Evolutionary conservation across 306 rosid genomes (phyloP), one percentile per base, ranked within the genome.

Genomic region (Sicyos baderoa): DNA sequence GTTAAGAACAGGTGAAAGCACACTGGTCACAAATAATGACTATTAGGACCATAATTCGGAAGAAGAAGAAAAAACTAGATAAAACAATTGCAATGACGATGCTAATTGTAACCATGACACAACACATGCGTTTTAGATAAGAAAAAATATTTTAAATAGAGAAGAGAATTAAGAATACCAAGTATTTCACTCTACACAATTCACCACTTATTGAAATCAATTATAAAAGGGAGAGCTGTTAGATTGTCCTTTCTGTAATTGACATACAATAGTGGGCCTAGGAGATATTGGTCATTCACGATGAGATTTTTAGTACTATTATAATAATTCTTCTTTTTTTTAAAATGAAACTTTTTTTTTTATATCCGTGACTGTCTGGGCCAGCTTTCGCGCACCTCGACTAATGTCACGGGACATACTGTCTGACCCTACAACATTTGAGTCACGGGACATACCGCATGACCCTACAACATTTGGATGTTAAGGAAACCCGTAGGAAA

Each of bases 1-100:
- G 91, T 93, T 93, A 65, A 93, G 91, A 83, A 93, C 82, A 45
- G 97, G 99, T 55, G 99, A 86, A 81, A 93, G 99, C 74, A 93
- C 97, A 82, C 99, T 90, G 89, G 75, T 71, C 25, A 82, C 59
- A 72, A 82, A 32, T 50, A 68, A 70, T 12, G 72, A 17, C 54
- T 35, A 72, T 76, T 58, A 81, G 77, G 11, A 35, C 22, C 19
- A 63, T 47, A 22, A 65, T 27, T 23, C 23, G 49, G 23, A 32
- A 48, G 63, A 52, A 45, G 42, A 56, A 61, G n/a, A 22, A 64
- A 76, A 56, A 72, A 71, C 17, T 59, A 56, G 40, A 54, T 32
- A 59, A 63, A 17, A 71, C 14, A 4, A 58, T 7, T 60, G 23
- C 56, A 21, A 53, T 42, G 22, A 21, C 6, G 57, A 10, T 22